Percentiles rank a stretch among this genome's conserved stretches.
These are phyloP conservation scores for Tetracladium setigerum DNA, from an alignment of 495 filamentous ascomycete genomes.

Conservation along the genomic window DNA sequence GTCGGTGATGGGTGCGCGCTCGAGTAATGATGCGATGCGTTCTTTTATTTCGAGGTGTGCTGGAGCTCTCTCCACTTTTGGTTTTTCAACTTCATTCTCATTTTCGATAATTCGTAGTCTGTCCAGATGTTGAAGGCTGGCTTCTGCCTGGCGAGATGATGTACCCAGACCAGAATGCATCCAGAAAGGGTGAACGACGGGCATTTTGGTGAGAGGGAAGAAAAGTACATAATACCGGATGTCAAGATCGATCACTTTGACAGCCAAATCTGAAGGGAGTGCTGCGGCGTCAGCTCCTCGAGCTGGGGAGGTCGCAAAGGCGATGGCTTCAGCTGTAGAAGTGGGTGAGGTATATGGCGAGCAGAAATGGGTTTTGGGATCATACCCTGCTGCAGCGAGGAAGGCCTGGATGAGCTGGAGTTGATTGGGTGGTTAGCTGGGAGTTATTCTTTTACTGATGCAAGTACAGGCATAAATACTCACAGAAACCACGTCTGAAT, in stretches of 20 bases:
- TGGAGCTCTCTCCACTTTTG: conserved; percentile 14
- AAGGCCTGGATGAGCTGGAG: conserved; percentile 25
- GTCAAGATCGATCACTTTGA: conserved; percentile 28
- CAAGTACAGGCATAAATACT: too few species aligned
- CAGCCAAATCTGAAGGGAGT: conserved; percentile 19
- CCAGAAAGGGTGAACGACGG: conserved; percentile 31
- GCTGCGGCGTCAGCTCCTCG: conserved; percentile 18
- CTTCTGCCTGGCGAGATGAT: conserved; percentile 29
- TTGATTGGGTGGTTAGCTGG: neutral
- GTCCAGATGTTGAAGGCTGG: conserved; percentile 26
- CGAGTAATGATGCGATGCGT: conserved; percentile 28
- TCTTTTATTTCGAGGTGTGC: conserved; percentile 25
- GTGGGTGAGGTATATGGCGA: conserved; percentile 24
- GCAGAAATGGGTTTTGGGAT: conserved; percentile 14
- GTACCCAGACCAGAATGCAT: conserved; percentile 31
- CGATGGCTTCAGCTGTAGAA: conserved; percentile 15
- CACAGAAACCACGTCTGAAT: conserved; percentile 21
- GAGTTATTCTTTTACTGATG: too few species aligned
- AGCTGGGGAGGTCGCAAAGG: conserved; percentile 17
- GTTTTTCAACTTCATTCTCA: neutral
- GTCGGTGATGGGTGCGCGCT: conserved; percentile 20
- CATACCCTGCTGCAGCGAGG: conserved; percentile 17
- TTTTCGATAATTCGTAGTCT: conserved; percentile 17
- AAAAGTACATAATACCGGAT: conserved; percentile 30
- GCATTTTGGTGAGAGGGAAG: conserved; percentile 22